Conservation (phyloP, 192 early-diverging fungal genomes). For the Thamnidium elegans region DNA sequence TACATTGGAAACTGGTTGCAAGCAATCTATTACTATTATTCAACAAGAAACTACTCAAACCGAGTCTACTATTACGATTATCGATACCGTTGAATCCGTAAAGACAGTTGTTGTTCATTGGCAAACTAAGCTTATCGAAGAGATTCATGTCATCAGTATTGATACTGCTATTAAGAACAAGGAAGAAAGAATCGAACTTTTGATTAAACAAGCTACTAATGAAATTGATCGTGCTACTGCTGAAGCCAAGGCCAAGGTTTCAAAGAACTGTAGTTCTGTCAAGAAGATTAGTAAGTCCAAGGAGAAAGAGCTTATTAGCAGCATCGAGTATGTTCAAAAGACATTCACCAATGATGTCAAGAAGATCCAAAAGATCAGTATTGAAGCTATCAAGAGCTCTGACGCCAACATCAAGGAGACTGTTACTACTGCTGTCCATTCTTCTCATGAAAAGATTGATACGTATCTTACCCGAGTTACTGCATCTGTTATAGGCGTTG, state of each 20-base stretch:
- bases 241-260: slow-evolving; percentile 3
- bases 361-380: slow-evolving; percentile 15
- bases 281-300: slow-evolving; percentile 13
- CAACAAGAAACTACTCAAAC: slow-evolving; percentile 5
- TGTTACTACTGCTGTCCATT: not conserved
- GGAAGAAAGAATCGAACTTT: not conserved
- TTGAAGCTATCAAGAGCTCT: slow-evolving; percentile 2
- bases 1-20: not conserved
- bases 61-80: slow-evolving; percentile 3
- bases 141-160: slow-evolving; percentile 11
- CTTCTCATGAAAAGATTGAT: slow-evolving; percentile 13
- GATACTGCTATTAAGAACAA: slow-evolving; percentile 2
- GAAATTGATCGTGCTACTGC: slow-evolving; percentile 13
- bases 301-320: slow-evolving; percentile 10
- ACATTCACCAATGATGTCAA: slow-evolving; percentile 6
- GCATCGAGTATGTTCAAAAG: slow-evolving; percentile 7
- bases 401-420: slow-evolving; percentile 3
- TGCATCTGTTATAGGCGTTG: slow-evolving; percentile 10
- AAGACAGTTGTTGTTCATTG: not conserved
- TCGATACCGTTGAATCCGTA: slow-evolving; percentile 18
- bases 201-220: slow-evolving; percentile 4
- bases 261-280: not conserved
- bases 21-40: slow-evolving; percentile 4
- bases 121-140: slow-evolving; percentile 6
- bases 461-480: not conserved